Evolutionary conservation across 2,329 filamentous ascomycete genomes (phyloP), one percentile per base, ranked within the genome.

Genomic region (Aureobasidium sp.): DNA sequence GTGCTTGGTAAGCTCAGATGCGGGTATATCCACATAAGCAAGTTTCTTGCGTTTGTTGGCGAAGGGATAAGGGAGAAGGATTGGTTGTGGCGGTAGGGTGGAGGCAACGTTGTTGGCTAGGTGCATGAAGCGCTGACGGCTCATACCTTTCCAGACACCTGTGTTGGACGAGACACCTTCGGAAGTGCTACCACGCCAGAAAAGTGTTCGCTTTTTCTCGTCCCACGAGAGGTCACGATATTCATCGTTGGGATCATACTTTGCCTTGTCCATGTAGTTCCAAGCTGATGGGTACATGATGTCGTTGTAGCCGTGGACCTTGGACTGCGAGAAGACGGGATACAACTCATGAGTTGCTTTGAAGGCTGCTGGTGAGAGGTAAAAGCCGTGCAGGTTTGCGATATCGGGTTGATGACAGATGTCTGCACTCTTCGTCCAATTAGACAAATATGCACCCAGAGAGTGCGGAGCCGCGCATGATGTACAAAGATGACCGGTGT

Each of bases 331-430:
- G 74, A 94, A 94, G 12, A 94, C 77, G 0, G 90, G 90, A 2
- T 88, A 74, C 4, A 94, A 78, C 22, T 86, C 79, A 64, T 84
- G 81, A 1, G 87, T 81, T 0, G 85, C 82, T 53, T 83, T 82
- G 65, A 84, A 78, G 0, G 82, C 78, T 8, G 87, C 82, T 0
- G 87, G 82, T 0, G 82, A 84, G 44, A 89, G 78, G 70, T 89
- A 85, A 68, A 93, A 85, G 45, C 89, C 87, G 68, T 93, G 89
- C 1, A 93, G 78, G 64, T 86, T 80, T 31, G 84, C 82, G 35
- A 93, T 77, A 65, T 94, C 90, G 0, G 90, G 87, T 69, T 94
- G 90, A 63, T 88, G 82, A 70, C 90, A 95, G 31, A 87, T 80
- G 50, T 90, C 82, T 6, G 85, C 80, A 5, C 87, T 83, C 9